Percentiles rank a stretch among this genome's conserved stretches.
phyloP scores from a whole-genome alignment of 371 early-diverging fungal genomes.

The Mortierella sp. region DNA sequence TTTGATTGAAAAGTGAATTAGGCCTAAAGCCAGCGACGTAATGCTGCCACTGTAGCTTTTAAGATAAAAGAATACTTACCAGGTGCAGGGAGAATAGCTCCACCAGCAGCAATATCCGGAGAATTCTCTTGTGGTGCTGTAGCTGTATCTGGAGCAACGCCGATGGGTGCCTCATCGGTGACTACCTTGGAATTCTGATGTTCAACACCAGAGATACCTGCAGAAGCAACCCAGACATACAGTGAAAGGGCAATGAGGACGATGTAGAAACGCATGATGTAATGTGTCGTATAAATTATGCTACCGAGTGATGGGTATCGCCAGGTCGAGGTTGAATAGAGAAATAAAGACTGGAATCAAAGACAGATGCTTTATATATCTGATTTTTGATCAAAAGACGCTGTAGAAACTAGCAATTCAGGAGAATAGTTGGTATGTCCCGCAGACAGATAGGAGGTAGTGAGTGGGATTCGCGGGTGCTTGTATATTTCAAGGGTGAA shows the following conservation, averaged over 20 bases:
- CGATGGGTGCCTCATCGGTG: neutral
- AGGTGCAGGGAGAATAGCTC: neutral
- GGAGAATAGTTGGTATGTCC: neutral
- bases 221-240: conserved; percentile 25
- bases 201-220: conserved; percentile 15
- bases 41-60: too few species aligned
- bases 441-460: neutral
- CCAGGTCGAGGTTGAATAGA: neutral
- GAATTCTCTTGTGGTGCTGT: neutral
- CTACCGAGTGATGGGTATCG: neutral
- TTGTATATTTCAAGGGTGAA: conserved; percentile 1
- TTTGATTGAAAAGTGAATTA: too few species aligned
- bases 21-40: too few species aligned
- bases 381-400: neutral
- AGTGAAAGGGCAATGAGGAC: conserved; percentile 29
- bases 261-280: conserved; percentile 30
- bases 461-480: neutral
- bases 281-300: neutral
- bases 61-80: conserved; percentile 1
- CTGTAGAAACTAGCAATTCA: neutral
- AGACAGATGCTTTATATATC: neutral
- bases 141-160: neutral
- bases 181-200: conserved; percentile 12
- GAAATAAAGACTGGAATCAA: neutral
- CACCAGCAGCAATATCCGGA: conserved; percentile 6